phyloP scores from a whole-genome alignment of 805 yeast genomes.

The Candida jianshihensis region DNA sequence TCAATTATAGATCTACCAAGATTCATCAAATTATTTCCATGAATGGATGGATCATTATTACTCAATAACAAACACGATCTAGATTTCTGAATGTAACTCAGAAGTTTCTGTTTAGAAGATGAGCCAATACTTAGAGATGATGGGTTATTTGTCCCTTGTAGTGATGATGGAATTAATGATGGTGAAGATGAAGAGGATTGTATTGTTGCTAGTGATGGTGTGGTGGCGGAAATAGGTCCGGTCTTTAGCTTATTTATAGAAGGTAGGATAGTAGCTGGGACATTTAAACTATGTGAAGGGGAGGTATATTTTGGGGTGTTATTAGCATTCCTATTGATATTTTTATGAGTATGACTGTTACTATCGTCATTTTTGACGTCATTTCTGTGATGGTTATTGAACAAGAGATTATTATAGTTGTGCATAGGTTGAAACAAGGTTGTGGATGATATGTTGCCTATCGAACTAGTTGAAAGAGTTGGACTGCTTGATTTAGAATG shows the following conservation, averaged over 20 bases:
- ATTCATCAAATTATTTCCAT: conserved; percentile 40
- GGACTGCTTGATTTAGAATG: not conserved
- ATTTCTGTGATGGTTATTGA: conserved; percentile 3
- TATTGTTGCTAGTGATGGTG: conserved; percentile 1
- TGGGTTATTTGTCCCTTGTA: conserved; percentile 1
- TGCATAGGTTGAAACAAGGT: conserved; percentile 2
- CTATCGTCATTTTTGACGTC: not conserved
- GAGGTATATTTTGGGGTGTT: not conserved
- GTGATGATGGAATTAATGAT: too few species aligned
- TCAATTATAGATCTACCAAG: conserved; percentile 53
- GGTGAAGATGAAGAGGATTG: not conserved
- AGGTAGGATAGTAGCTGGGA: too few species aligned
- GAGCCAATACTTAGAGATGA: conserved; percentile 7
- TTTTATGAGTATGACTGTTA: not conserved
- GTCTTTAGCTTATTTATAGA: too few species aligned
- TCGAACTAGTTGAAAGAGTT: conserved; percentile 1
- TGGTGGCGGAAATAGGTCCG: conserved; percentile 1
- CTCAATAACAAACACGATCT: conserved; percentile 50
- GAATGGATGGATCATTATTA: conserved; percentile 18
- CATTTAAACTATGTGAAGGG: too few species aligned
- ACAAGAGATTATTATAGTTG: conserved; percentile 1
- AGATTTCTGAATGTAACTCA: conserved; percentile 50
- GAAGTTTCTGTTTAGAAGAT: conserved; percentile 28
- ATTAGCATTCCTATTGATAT: not conserved
- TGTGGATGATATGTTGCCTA: not conserved